Evolutionary conservation across 805 yeast genomes (phyloP), one percentile per base, ranked within the genome.

Genomic region (Helenozyma rhizophorensis): DNA sequence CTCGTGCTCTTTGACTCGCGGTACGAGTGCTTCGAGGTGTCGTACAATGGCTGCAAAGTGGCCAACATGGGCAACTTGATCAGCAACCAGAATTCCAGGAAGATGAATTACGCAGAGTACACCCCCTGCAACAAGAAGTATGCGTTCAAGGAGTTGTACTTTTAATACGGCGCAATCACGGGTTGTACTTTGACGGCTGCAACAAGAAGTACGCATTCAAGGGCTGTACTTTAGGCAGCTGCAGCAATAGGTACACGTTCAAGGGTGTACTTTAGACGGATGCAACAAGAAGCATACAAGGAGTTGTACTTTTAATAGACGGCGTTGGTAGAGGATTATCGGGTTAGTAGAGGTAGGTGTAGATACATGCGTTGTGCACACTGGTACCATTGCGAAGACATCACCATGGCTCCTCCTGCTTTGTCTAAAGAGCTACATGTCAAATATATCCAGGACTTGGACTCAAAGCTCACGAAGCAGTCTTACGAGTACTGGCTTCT

Each of bases 401-500:
- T 16, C 27, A 18, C n/a, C 7, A 30, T 30, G 33, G 13, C 15
- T 24, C 18, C 35, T 39, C 18, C 32, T 30, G n/a, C n/a, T 5
- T 34, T 34, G 21, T 10, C 15, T 14, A 36, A 28, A 21, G 37
- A 39, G 12, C 34, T 44, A 17, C 72, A 66, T 42, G 49, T 66
- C 26, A 47, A 57, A 16, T 66, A 54, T 44, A 53, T 65, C 14
- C 42, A 58, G 29, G 53, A 54, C 14, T 62, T 64, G 22, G 68
- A 66, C 42, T 58, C 64, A 10, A 50, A 52, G 24, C 25, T 51
- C 17, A 37, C 57, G 9, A 42, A 41, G 65, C 72, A 34, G 70
- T 78, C 53, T 72, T 81, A 52, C 63, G 88, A 83, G 47, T 89
- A 87, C 58, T 87, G 95, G 93, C 58, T 89, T 32, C 76, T 86